A percentile compares a stretch with the other conserved stretches of the same genome.
phyloP scores from a whole-genome alignment of 2,329 filamentous ascomycete species.

The Didymella sp. region DNA sequence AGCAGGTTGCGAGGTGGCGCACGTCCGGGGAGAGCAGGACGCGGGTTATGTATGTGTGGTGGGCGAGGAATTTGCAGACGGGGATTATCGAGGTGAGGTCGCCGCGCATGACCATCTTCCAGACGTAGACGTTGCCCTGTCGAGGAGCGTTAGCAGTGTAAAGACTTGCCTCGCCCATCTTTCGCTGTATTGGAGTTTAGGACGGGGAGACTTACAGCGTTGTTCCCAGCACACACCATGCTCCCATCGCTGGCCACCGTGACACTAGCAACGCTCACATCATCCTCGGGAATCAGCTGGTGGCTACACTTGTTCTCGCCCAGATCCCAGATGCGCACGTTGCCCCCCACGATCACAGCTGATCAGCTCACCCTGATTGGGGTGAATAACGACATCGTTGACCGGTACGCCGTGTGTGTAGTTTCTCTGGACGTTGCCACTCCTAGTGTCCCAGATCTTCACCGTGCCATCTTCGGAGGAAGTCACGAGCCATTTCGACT shows the following conservation, averaged over 20 bases:
- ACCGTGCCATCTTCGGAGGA: constrained; percentile 96
- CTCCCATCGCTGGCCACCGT: constrained; percentile 95
- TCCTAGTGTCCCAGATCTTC: constrained; percentile 95
- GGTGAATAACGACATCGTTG: constrained; percentile 99
- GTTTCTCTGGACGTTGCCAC: constrained; percentile 85
- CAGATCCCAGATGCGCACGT: constrained; percentile 94
- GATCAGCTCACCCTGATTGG: constrained; percentile 97
- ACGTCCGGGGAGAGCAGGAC: constrained; percentile 92
- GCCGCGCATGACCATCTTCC: constrained; percentile 85
- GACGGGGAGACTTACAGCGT: constrained; percentile 66
- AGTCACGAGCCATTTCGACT: constrained; percentile 99
- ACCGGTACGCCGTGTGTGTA: constrained; percentile 89
- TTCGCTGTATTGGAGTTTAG: no score
- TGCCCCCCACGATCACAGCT: constrained; percentile 90
- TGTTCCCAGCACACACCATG: constrained; percentile 91
- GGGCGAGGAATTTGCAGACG: constrained; percentile 86
- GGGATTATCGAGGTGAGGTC: constrained; percentile 86
- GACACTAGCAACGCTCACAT: constrained; percentile 90
- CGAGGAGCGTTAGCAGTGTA: neutral
- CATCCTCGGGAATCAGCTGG: constrained; percentile 94
- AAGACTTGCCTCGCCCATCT: neutral
- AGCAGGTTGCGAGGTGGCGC: constrained; percentile 92
- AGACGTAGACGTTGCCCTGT: constrained; percentile 95
- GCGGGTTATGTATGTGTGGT: constrained; percentile 91
- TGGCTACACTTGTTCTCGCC: constrained; percentile 97